Base-by-base conservation (phyloP, 192 early-diverging fungal genomes). In the Backusella luteola region DNA sequence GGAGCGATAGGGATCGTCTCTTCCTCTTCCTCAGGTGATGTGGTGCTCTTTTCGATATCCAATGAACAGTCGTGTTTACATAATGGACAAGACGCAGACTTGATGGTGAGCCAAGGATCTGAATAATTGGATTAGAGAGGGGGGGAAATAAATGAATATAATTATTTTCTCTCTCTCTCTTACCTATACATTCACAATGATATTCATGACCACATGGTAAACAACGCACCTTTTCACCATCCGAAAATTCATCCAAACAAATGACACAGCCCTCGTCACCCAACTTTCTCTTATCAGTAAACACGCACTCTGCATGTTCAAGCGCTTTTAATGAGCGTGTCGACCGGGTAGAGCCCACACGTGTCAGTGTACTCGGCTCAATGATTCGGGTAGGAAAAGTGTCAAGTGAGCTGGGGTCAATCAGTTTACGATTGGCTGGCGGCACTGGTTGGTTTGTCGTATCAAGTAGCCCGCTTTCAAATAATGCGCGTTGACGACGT, bases 101-200 rank as follows among this genome's bases (percentile, higher is more conserved):
- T 87, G 34, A 84, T 80, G 21, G 87, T 86, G 29, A 89, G 46
- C 88, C 88, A 89, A 66, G 87, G 87, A 69, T 89, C 88, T 87
- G 75, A 23, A 69, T 70, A n/a, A 52, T n/a, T 19, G 6, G 17
- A 14, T 35, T 36, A 15, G 36, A 17, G n/a, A 14, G 29, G 29
- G n/a, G n/a, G n/a, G n/a, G n/a, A n/a, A n/a, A 32, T 32, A 32
- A 32, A 32, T 32, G 29, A 32, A 32, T 32, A 32, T 32, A 32
- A 32, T 32, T 32, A 32, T 32, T 32, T 32, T 32, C 29, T 32
- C 32, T 32, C 32, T 32, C 32, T 32, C 2, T 39, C 38, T 9
- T 82, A 89, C 86, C 88, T 34, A 89, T 88, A 73, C 88, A 89
- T 77, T 89, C 88, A 75, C 84, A 84, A 49, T 90, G 89, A 74